Evolutionary conservation across 2,329 filamentous ascomycete genomes (phyloP).

Genomic region (Penicillium sp.): DNA sequence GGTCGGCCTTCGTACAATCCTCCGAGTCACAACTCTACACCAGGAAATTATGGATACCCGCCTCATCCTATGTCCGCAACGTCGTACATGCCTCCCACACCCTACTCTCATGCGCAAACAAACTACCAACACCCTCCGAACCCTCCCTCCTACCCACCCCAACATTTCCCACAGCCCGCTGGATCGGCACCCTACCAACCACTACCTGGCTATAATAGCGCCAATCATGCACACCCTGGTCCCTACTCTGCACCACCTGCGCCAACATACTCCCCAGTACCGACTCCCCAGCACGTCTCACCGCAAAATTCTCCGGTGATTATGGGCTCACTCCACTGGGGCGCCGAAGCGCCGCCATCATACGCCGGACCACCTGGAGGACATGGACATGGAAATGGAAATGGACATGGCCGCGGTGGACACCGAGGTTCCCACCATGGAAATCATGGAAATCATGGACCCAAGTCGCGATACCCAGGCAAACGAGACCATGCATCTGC

Average conservation of each 20-base stretch:
- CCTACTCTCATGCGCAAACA: slow-evolving; percentile 26
- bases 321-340: slow-evolving; percentile 59
- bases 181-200: slow-evolving; percentile 27
- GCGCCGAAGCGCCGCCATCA: slow-evolving; percentile 43
- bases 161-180: slow-evolving; percentile 28
- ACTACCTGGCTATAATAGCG: slow-evolving; percentile 28
- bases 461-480: slow-evolving; percentile 25
- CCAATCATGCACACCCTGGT: slow-evolving; percentile 20
- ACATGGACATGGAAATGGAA: slow-evolving; percentile 28
- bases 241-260: slow-evolving; percentile 22
- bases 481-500: slow-evolving; percentile 42
- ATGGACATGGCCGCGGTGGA: slow-evolving; percentile 21
- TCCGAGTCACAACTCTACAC: slow-evolving; percentile 29
- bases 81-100: slow-evolving; percentile 27
- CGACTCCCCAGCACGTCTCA: slow-evolving; percentile 24
- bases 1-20: slow-evolving; percentile 20
- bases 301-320: slow-evolving; percentile 38
- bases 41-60: slow-evolving; percentile 33
- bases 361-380: slow-evolving; percentile 6
- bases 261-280: slow-evolving; percentile 17
- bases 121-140: slow-evolving; percentile 25
- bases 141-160: slow-evolving; percentile 21
- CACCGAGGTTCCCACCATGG: slow-evolving; percentile 26
- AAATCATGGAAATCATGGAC: slow-evolving; percentile 23
- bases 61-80: slow-evolving; percentile 26